Conservation (phyloP, 495 filamentous ascomycete genomes). For the Friedmanniomyces simplex region DNA sequence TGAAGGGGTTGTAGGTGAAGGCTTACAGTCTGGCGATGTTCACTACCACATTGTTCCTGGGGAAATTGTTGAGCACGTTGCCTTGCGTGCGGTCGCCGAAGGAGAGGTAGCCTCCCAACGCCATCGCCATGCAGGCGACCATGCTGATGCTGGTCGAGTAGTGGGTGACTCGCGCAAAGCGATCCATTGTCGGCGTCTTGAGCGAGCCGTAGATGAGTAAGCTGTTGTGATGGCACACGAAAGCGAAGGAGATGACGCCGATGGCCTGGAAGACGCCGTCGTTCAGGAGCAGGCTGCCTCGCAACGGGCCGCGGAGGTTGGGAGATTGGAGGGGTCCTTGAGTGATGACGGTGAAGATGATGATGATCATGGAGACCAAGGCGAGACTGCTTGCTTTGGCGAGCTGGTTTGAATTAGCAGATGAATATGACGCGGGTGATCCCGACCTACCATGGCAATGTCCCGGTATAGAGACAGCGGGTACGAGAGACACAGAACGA, state of each 20-base stretch:
- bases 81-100: conserved; percentile 87
- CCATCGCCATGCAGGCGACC: conserved; percentile 80
- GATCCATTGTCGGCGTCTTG: conserved; percentile 85
- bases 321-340: conserved; percentile 64
- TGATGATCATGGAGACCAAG: conserved; percentile 81
- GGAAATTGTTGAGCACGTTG: conserved; percentile 97
- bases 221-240: conserved; percentile 65
- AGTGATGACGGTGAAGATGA: conserved; percentile 78
- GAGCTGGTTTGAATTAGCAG: conserved; percentile 47
- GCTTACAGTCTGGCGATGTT: conserved; percentile 79
- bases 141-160: conserved; percentile 82
- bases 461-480: conserved; percentile 88
- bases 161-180: conserved; percentile 85
- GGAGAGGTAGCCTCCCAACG: conserved; percentile 76
- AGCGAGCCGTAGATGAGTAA: conserved; percentile 95
- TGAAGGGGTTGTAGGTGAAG: neutral
- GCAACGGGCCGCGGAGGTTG: conserved; percentile 59
- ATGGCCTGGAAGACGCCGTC: conserved; percentile 87
- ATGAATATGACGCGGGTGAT: neutral
- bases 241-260: conserved; percentile 83
- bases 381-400: conserved; percentile 91
- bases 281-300: conserved; percentile 57
- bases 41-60: conserved; percentile 75
- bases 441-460: conserved; percentile 73
- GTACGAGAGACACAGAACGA: conserved; percentile 78